Base-by-base conservation (phyloP, 1,284 basidiomycete species). In the Malassezia sp. region DNA sequence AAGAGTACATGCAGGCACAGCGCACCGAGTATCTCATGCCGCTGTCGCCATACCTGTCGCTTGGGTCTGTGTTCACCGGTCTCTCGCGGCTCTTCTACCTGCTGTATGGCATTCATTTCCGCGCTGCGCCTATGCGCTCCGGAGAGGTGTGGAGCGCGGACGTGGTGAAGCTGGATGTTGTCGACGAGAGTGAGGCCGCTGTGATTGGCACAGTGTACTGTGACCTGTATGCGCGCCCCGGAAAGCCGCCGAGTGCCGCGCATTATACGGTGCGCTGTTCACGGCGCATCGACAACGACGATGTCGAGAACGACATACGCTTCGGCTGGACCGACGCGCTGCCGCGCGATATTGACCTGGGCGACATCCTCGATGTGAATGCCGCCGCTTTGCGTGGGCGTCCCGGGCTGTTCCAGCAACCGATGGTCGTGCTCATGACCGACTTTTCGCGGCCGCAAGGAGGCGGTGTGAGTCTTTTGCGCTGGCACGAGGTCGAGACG, bases 251-350 rank as follows among this genome's bases (percentile, higher is more conserved):
- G 32, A 86, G 87, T 11, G 90, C 93, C 1, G 93, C 91, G 1
- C 91, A 97, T 71, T 97, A 95, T 71, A 97, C 91, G 2, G 88
- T 97, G 9, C 79, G 89, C 9, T 97, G 93, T 73, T 93, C 88
- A 2, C 75, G 91, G 32, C 74, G 91, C 38, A 82, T 85, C 1
- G 90, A 96, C 61, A 80, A 90, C 52, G 91, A 97, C 61, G 86
- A 95, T 65, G 75, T 78, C 43, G 69, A 63, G 0, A 78, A 78
- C 0, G 90, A 96, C 68, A 26, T 60, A 14, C 35, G 24, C 11
- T 53, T 42, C 22, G 58, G 53, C 6, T 24, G 22, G 24, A 18
- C 26, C 15, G 17, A 26, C 10, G 42, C 17, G 1, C 28, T 41
- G 14, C 42, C 42, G 2, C n/a, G 18, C 26, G 32, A 44, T 17